Base-by-base conservation (phyloP, 768 basidiomycete genomes). In the Boletus insuetus region DNA sequence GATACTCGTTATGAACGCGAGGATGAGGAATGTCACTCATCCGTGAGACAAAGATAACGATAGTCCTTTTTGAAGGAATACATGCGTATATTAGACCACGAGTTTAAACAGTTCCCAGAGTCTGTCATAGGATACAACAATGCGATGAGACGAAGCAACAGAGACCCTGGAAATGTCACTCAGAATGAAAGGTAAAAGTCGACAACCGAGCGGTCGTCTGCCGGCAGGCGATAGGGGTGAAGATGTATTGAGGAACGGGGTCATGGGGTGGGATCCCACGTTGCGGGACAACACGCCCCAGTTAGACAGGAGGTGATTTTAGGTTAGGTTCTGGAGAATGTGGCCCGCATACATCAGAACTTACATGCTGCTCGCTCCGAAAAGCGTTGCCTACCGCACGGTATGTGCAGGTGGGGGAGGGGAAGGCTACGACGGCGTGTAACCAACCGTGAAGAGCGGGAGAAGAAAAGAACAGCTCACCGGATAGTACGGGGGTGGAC, bases 401-500 rank as follows among this genome's bases (percentile, higher is more conserved):
- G 46, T 46, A 26, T 53, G 54, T 17, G 58, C 42, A 20, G 43
- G 44, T 4, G 58, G 51, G 7, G 56, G 24, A 24, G 60, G 54
- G 16, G 42, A 17, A 19, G 52, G 51, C 59, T 62, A 6, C 10
- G 13, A 29, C 39, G 24, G 3, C n/a, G 37, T 43, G 46, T 32
- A 37, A 32, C 9, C 14, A 24, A 3, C 10, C 22, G 16, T 17
- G 35, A 35, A n/a, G 6, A 12, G 22, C 19, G 19, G 20, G 26
- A 40, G 29, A 48, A n/a, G 11, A 26, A 37, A 37, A 32, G 12
- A 20, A 41, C 1, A 20, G 32, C 68, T 64, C 46, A 69, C 68
- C n/a, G 69, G 47, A 6, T 49, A 63, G 41, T 67, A 67, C 1
- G 66, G 65, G 3, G 65, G 65, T 26, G 65, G 66, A 51, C 55